Evolutionary conservation across 2,329 filamentous ascomycete genomes (phyloP), one percentile per base, ranked within the genome.

Genomic region (Helotiales sp.): DNA sequence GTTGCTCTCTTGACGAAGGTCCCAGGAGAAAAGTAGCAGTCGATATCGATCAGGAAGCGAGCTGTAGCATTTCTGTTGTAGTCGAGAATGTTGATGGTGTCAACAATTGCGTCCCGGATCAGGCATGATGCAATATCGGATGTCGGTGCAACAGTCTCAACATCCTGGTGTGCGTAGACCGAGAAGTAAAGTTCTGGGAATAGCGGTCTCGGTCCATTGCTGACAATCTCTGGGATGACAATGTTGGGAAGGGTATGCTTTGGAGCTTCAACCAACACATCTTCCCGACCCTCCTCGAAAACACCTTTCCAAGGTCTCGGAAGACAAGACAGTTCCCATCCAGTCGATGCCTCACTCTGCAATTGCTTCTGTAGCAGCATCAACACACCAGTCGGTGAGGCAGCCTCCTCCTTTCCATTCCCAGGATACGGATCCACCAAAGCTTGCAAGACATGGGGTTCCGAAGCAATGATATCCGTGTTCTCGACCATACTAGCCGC

Each of bases 151-250:
- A 99, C 96, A 1, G 95, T 96, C 78, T 95, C 90, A 49, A 96
- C 84, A 17, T 97, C 93, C 77, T 97, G 93, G 71, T 92, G 87
- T 6, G 89, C 86, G 77, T 97, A 99, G 58, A 98, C 93, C 1
- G 96, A 98, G 77, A 97, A 91, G 81, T 93, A 97, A 26, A 97
- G 86, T 79, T 99, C 96, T 0, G 96, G 96, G 77, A 97, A 97
- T 52, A 97, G 83, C 1, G 92, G 85, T 61, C 89, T 88, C 8
- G 90, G 83, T 0, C 94, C 95, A 32, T 91, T 86, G 64, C 89
- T 85, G 63, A 97, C 89, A 1, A 89, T 88, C 57, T 89, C 86
- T 0, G 96, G 95, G 61, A 98, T 86, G 1, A 82, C 83, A 71
- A 98, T 89, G 2, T 85, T 74, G 0, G 96, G 96, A 72, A 98